Conservation (phyloP, 768 basidiomycete species). For the Rossbeevera mucosa region DNA sequence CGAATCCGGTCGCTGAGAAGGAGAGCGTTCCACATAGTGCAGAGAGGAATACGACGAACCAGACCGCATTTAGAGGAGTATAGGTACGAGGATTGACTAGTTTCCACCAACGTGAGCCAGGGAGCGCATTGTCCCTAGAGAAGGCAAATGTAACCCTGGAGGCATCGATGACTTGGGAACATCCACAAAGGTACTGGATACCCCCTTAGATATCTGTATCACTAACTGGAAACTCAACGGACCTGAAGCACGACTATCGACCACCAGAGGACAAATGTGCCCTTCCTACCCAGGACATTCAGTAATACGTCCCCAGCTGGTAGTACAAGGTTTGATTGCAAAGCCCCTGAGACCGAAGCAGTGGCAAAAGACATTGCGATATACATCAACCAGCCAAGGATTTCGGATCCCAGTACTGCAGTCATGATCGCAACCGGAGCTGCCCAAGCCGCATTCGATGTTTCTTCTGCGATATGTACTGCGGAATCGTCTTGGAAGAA, state of each 20-base stretch:
- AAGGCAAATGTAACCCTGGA: slow-evolving; percentile 48
- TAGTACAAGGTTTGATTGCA: slow-evolving; percentile 32
- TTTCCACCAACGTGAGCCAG: slow-evolving; percentile 36
- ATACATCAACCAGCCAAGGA: slow-evolving; percentile 40
- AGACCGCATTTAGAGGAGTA: slow-evolving; percentile 37
- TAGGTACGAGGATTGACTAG: slow-evolving; percentile 28
- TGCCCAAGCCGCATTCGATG: slow-evolving; percentile 36
- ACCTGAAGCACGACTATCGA: slow-evolving; percentile 43
- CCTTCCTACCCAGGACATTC: slow-evolving; percentile 35
- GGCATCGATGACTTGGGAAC: slow-evolving; percentile 44
- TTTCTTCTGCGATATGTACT: slow-evolving; percentile 46
- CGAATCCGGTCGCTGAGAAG: slow-evolving; percentile 32
- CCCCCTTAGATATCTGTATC: background rate
- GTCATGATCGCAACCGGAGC: slow-evolving; percentile 45
- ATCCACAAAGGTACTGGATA: slow-evolving; percentile 38
- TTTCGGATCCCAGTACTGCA: slow-evolving; percentile 35
- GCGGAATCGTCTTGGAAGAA: slow-evolving; percentile 40
- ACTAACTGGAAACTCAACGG: background rate
- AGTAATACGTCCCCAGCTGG: slow-evolving; percentile 41
- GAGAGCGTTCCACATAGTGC: slow-evolving; percentile 28
- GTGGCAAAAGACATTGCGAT: slow-evolving; percentile 44
- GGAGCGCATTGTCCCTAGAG: slow-evolving; percentile 35
- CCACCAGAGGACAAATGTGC: slow-evolving; percentile 43
- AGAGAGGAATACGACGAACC: slow-evolving; percentile 33
- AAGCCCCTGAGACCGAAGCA: slow-evolving; percentile 31